phyloP scores from a whole-genome alignment of 768 basidiomycete genomes.

The Leccinellum luteum region DNA sequence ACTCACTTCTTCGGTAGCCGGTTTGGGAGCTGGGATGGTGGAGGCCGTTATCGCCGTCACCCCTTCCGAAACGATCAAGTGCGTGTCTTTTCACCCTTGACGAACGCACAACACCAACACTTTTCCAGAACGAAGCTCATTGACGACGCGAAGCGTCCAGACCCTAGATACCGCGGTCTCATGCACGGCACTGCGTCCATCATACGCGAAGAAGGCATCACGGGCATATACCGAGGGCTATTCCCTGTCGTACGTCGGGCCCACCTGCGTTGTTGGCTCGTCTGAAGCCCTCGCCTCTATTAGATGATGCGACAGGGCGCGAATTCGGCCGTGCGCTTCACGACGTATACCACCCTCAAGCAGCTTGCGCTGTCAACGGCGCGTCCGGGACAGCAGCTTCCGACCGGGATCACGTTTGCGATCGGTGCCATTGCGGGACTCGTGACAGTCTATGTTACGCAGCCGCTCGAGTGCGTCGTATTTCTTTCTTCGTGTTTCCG shows the following conservation, averaged over 20 bases:
- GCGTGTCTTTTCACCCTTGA: constrained; percentile 22
- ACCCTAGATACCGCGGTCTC: constrained; percentile 84
- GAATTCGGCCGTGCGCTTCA: constrained; percentile 95
- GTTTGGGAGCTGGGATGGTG: constrained; percentile 83
- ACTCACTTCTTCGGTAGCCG: constrained; percentile 44
- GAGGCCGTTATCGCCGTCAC: constrained; percentile 96
- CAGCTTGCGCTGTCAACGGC: constrained; percentile 86
- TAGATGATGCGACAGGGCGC: constrained; percentile 98
- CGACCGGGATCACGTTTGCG: constrained; percentile 86
- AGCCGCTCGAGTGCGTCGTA: constrained; percentile 71
- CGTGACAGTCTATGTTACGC: constrained; percentile 90
- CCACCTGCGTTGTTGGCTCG: not conserved
- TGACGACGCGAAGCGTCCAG: constrained; percentile 83
- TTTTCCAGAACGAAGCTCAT: constrained; percentile 91
- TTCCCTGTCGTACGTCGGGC: constrained; percentile 79
- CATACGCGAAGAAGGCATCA: constrained; percentile 78
- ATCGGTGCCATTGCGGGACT: constrained; percentile 93
- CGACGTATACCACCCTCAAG: constrained; percentile 91
- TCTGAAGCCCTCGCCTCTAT: not conserved
- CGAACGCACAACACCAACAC: not conserved
- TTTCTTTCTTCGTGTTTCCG: not conserved
- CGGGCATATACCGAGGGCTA: constrained; percentile 85
- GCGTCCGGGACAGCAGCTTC: constrained; percentile 80
- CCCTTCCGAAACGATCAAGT: constrained; percentile 99
- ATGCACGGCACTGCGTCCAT: constrained; percentile 82